A percentile compares a stretch with the other conserved stretches of the same genome.
Evolutionary conservation across 1,139 yeast genomes (phyloP).

Genomic region (Yamadazyma atmosphaerica): DNA sequence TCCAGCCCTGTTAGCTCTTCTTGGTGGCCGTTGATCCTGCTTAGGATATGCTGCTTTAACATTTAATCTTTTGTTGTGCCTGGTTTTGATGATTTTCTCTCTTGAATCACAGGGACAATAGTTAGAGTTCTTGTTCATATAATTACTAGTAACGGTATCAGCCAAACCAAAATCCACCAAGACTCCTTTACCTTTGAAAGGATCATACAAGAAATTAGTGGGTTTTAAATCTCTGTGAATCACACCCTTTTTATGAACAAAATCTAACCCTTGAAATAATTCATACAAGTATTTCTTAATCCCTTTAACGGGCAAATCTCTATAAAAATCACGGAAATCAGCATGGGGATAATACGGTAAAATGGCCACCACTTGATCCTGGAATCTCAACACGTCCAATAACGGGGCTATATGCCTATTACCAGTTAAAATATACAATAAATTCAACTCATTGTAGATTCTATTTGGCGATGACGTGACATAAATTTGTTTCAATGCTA

Average conservation of each 20-base stretch:
- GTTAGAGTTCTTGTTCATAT: slow-evolving; percentile 18
- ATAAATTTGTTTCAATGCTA: slow-evolving; percentile 90
- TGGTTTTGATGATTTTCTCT: slow-evolving; percentile 23
- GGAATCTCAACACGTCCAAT: slow-evolving; percentile 79
- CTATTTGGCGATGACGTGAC: slow-evolving; percentile 94
- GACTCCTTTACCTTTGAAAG: slow-evolving; percentile 74
- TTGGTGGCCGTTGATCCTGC: slow-evolving; percentile 79
- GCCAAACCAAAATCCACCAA: slow-evolving; percentile 93
- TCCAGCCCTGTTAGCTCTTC: slow-evolving; percentile 97
- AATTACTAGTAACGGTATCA: slow-evolving; percentile 40
- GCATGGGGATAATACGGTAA: slow-evolving; percentile 90
- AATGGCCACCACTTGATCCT: slow-evolving; percentile 92
- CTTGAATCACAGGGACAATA: slow-evolving; percentile 33
- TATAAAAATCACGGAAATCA: slow-evolving; percentile 84
- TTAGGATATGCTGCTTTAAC: slow-evolving; percentile 72
- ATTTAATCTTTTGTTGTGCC: slow-evolving; percentile 37
- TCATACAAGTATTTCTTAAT: slow-evolving; percentile 81
- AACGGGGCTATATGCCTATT: slow-evolving; percentile 82
- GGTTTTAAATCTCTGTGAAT: slow-evolving; percentile 92
- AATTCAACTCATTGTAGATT: slow-evolving; percentile 80
- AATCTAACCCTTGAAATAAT: slow-evolving; percentile 70
- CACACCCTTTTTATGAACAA: slow-evolving; percentile 72
- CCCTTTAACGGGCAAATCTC: slow-evolving; percentile 77
- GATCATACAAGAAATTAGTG: slow-evolving; percentile 81
- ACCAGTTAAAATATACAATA: slow-evolving; percentile 67